Evolutionary conservation across 1,139 yeast genomes (phyloP), one percentile per base, ranked within the genome.

Genomic region (Pneumocystis carinii): DNA sequence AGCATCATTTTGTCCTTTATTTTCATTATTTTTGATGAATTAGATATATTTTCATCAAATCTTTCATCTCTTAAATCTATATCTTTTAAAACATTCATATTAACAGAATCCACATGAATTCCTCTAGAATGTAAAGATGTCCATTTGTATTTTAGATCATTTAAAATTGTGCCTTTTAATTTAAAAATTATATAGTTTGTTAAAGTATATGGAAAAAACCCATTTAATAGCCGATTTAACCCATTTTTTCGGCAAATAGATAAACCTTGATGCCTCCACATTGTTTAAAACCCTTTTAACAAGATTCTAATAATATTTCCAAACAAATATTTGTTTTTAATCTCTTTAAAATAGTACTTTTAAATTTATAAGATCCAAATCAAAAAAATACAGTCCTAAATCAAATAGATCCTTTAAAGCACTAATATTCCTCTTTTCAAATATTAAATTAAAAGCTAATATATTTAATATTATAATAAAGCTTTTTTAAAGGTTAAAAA

Each of bases 1-100:
- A 62, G 61, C 64, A 63, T 24, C 63, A 63, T 6, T 68, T 63
- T 29, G 19, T 59, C n/a, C 29, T 32, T 48, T 27, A 27, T 58
- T 19, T 37, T 39, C 17, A 41, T 36, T 61, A 63, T 8, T 58
- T 65, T 32, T 42, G 37, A 12, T 24, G 42, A 36, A 41, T 58
- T 19, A 61, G 32, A 12, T 15, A 59, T 14, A 41, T 38, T 35
- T 14, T 24, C 27, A 60, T 62, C n/a, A 24, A 4, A 48, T 48
- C 14, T 48, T 24, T 24, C 27, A 48, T 24, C 27, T 14, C 27
- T 24, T 17, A 38, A 17, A 2, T 12, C 2, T 32, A 60, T 61
- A 6, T 63, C 41, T 41, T 60, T 12, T 53, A 58, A 61, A 8
- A 59, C 27, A 19, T 14, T 7, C 10, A 17, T 48, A 14, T 27